phyloP scores from a whole-genome alignment of 768 basidiomycete species.

The Tulasnella sp. region DNA sequence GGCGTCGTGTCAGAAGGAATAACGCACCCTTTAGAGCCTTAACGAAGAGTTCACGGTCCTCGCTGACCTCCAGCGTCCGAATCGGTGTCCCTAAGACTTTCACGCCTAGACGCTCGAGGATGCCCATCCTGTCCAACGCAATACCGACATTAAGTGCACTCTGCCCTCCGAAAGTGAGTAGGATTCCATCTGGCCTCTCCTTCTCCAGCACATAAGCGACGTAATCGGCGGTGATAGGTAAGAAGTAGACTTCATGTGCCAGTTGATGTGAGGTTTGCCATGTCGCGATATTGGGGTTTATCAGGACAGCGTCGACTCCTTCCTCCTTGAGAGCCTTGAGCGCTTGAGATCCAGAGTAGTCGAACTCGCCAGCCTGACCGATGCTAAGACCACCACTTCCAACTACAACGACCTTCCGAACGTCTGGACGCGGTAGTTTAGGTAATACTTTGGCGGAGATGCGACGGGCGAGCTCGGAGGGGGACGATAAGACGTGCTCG shows the following conservation, averaged over 20 bases:
- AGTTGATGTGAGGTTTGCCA: constrained; percentile 99
- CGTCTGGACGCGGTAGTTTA: constrained; percentile 79
- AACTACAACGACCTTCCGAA: constrained; percentile 90
- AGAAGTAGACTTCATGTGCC: constrained; percentile 93
- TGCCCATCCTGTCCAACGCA: constrained; percentile 90
- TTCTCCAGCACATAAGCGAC: constrained; percentile 98
- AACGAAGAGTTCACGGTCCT: constrained; percentile 92
- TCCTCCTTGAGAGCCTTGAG: constrained; percentile 95
- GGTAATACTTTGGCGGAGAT: constrained; percentile 93
- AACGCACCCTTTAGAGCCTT: constrained; percentile 84
- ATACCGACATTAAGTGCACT: constrained; percentile 97
- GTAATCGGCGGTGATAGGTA: constrained; percentile 93
- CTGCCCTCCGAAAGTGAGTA: constrained; percentile 97
- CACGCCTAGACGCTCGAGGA: constrained; percentile 84
- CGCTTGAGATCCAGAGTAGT: constrained; percentile 98
- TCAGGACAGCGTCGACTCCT: constrained; percentile 85
- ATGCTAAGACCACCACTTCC: constrained; percentile 94
- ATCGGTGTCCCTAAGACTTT: constrained; percentile 94
- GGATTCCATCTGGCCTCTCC: constrained; percentile 92
- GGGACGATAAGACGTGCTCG: constrained; percentile 56
- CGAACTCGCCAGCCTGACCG: constrained; percentile 98
- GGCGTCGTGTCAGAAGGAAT: neutral
- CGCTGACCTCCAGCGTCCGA: constrained; percentile 88
- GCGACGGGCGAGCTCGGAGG: constrained; percentile 86
- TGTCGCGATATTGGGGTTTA: constrained; percentile 98